Percentiles rank a stretch among this genome's conserved stretches.
phyloP scores from a whole-genome alignment of 2,329 filamentous ascomycete genomes.

The Talaromyces islandicus region DNA sequence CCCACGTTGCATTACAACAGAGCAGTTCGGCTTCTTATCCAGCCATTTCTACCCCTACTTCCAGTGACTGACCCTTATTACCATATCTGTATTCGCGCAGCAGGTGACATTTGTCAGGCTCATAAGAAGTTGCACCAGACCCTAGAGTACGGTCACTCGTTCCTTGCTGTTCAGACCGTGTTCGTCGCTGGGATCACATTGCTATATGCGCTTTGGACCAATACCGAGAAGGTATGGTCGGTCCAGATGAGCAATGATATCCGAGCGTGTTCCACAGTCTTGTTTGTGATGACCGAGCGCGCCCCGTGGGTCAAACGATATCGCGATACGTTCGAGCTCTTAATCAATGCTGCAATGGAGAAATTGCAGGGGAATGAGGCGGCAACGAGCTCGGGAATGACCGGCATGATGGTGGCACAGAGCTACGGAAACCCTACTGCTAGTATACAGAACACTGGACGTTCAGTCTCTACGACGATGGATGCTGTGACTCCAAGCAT shows the following conservation, averaged over 20 bases:
- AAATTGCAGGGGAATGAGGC: conserved; percentile 36
- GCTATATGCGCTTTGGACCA: conserved; percentile 35
- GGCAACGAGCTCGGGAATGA: conserved; percentile 29
- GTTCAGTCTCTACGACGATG: conserved; percentile 9
- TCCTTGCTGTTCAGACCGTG: conserved; percentile 33
- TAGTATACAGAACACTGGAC: background rate
- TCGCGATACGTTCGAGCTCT: conserved; percentile 43
- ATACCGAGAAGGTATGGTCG: conserved; percentile 42
- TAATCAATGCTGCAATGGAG: conserved; percentile 44
- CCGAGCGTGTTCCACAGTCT: conserved; percentile 43
- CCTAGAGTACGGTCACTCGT: conserved; percentile 34
- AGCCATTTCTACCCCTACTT: conserved; percentile 46
- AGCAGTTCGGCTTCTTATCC: conserved; percentile 45
- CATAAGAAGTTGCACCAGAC: conserved; percentile 34
- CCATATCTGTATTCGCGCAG: conserved; percentile 33
- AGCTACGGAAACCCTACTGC: conserved; percentile 12
- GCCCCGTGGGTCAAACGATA: conserved; percentile 45
- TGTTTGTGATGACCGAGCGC: conserved; percentile 47
- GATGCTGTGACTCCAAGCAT: background rate
- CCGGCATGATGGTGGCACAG: conserved; percentile 36
- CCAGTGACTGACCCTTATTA: conserved; percentile 43
- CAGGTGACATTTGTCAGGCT: conserved; percentile 32
- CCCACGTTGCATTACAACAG: conserved; percentile 47
- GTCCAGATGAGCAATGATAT: conserved; percentile 46
- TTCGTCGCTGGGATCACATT: conserved; percentile 34